phyloP scores from a whole-genome alignment of 2,329 filamentous ascomycete genomes.

The Epichloe sylvatica region DNA sequence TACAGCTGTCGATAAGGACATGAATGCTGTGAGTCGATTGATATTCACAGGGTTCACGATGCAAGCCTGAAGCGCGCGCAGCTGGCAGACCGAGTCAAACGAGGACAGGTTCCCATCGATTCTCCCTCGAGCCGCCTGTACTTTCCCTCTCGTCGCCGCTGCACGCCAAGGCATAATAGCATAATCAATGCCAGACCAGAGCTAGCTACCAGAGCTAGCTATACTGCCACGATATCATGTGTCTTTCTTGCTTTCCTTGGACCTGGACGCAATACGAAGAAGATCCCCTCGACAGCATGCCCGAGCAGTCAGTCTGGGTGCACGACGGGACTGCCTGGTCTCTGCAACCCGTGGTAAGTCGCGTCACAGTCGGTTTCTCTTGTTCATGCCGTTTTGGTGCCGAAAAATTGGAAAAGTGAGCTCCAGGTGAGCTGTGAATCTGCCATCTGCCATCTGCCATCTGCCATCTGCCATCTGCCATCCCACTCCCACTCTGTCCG shows the following conservation, averaged over 20 bases:
- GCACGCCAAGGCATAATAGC: neutral
- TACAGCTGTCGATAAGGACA: neutral
- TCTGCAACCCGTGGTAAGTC: slow-evolving; percentile 27
- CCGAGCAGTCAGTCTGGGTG: slow-evolving; percentile 29
- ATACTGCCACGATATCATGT: slow-evolving; percentile 26
- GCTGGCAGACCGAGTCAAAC: neutral
- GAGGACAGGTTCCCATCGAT: no score
- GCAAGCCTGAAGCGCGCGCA: neutral
- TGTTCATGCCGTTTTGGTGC: neutral
- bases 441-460: no score
- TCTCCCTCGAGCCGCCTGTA: no score
- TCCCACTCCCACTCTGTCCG: neutral
- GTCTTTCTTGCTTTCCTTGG: slow-evolving; percentile 39
- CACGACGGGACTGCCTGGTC: slow-evolving; percentile 22
- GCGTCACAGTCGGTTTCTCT: neutral
- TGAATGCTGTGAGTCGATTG: neutral
- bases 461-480: no score
- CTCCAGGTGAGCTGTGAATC: slow-evolving; percentile 4
- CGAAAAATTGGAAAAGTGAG: slow-evolving; percentile 3
- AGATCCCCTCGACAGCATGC: slow-evolving; percentile 23
- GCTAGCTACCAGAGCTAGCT: neutral
- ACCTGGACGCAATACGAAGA: slow-evolving; percentile 34
- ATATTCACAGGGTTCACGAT: neutral
- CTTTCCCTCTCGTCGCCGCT: no score
- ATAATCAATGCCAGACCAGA: neutral